phyloP scores from a whole-genome alignment of 2,329 filamentous ascomycete genomes.

The Aspergillus viridinutans region DNA sequence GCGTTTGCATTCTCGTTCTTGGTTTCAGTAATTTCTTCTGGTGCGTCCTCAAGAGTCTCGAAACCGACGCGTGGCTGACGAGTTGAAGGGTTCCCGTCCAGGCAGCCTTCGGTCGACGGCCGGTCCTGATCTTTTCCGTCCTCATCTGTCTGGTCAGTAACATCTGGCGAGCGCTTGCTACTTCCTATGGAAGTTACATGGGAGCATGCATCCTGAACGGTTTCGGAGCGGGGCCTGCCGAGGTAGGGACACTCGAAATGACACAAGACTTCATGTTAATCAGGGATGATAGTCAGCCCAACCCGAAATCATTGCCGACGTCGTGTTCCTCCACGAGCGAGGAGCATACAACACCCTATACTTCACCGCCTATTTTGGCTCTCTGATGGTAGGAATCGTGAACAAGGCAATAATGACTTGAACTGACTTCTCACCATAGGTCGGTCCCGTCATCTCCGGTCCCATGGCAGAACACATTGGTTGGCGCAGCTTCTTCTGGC shows the following conservation, averaged over 20 bases:
- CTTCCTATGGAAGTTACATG: conserved; percentile 60
- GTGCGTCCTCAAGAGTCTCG: conserved; percentile 28
- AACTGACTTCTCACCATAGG: background rate
- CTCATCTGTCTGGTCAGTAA: conserved; percentile 51
- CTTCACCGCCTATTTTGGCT: conserved; percentile 60
- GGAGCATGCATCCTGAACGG: conserved; percentile 60
- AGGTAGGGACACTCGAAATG: conserved; percentile 26
- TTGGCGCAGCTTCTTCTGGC: conserved; percentile 64
- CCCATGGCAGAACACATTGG: conserved; percentile 57
- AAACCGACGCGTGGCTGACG: background rate
- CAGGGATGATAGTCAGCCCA: conserved; percentile 47
- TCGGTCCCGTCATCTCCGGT: conserved; percentile 55
- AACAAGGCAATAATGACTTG: no score
- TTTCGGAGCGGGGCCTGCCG: conserved; percentile 58
- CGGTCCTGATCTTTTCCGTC: conserved; percentile 50
- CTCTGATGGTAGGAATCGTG: conserved; percentile 48
- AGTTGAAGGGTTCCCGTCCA: conserved; percentile 50
- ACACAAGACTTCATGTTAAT: background rate
- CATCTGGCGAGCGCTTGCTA: conserved; percentile 57
- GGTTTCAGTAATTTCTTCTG: conserved; percentile 60
- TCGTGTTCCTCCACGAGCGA: conserved; percentile 62
- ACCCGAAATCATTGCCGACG: conserved; percentile 60
- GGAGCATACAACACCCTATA: conserved; percentile 61
- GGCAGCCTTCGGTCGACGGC: conserved; percentile 52
- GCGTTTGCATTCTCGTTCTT: conserved; percentile 53